Evolutionary conservation across 352 stramenopile species (phyloP), one percentile per base, ranked within the genome.

Genomic region (Phytophthora chlamydospora): DNA sequence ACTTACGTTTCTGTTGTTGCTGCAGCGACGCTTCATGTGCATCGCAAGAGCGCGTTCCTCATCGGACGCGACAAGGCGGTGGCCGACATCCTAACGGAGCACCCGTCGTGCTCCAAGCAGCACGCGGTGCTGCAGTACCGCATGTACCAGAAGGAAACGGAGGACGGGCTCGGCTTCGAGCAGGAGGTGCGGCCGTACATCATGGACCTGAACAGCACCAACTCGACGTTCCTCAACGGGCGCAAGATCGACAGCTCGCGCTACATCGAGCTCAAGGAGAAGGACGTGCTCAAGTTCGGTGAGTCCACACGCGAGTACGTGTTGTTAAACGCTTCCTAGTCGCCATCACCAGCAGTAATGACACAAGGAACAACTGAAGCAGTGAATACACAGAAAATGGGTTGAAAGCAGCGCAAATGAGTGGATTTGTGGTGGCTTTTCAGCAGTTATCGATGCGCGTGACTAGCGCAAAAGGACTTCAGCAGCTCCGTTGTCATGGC

Each of bases 261-360:
- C 21, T 99, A 99, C 84, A 97, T 99, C 54, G 92, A 99, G 74
- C 80, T 99, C 39, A 85, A 85, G 55, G 84, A 91, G 45, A 97
- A 97, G 60, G 97, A 99, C 74, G 86, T 99, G 34, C 78, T 99
- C 31, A 96, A 88, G 40, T 98, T 99, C 70, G 97, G 96, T 16
- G 90, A 93, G 35, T 98, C 92, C 60, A 98, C 91, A n/a, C 85
- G 97, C 54, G 97, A 99, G 74, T 99, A 99, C 75, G 96, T 99
- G 21, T 78, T 99, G 14, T 76, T 98, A 58, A 71, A 93, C 41
- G 88, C 84, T 7, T 79, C 77, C 4, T 80, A 78, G 45, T 40
- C 34, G 33, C 14, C 8, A 33, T 0, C 2, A 29, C 36, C 27
- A 39, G 14, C 9, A 48, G 39, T 10, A n/a, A 46, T 2, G 9